These are phyloP conservation scores for Amphibolis antarctica DNA, from an alignment of 106 monocot species.

Conservation along the genomic window DNA sequence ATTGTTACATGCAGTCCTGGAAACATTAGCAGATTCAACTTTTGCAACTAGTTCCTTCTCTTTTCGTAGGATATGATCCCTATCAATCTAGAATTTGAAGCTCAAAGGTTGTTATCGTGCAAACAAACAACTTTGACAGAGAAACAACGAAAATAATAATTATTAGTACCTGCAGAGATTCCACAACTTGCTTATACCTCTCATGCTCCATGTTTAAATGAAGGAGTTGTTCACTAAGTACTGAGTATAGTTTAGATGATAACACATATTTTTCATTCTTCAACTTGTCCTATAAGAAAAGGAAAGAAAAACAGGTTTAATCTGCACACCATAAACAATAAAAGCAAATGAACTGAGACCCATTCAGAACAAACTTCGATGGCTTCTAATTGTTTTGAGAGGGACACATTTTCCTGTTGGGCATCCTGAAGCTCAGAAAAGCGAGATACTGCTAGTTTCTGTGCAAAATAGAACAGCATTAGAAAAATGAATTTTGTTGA, in stretches of 20 bases:
- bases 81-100: constrained; percentile 45
- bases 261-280: constrained; percentile 75
- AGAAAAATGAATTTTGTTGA: neutral
- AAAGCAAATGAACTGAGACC: neutral
- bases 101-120: neutral
- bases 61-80: constrained; percentile 36
- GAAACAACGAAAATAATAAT: neutral
- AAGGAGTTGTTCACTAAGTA: constrained; percentile 56
- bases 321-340: constrained; percentile 4
- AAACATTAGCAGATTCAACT: constrained; percentile 52
- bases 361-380: constrained; percentile 43
- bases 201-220: constrained; percentile 61
- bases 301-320: neutral
- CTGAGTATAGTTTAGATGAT: constrained; percentile 51
- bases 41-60: constrained; percentile 65
- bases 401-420: constrained; percentile 52
- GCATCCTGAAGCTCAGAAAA: constrained; percentile 82
- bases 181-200: constrained; percentile 50
- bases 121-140: neutral
- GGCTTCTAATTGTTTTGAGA: constrained; percentile 69
- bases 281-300: constrained; percentile 42
- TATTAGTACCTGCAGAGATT: constrained; percentile 58
- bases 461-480: neutral
- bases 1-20: constrained; percentile 33
- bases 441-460: constrained; percentile 67